phyloP scores from a whole-genome alignment of 1,284 basidiomycete genomes.

The Leccinum colubrinum region DNA sequence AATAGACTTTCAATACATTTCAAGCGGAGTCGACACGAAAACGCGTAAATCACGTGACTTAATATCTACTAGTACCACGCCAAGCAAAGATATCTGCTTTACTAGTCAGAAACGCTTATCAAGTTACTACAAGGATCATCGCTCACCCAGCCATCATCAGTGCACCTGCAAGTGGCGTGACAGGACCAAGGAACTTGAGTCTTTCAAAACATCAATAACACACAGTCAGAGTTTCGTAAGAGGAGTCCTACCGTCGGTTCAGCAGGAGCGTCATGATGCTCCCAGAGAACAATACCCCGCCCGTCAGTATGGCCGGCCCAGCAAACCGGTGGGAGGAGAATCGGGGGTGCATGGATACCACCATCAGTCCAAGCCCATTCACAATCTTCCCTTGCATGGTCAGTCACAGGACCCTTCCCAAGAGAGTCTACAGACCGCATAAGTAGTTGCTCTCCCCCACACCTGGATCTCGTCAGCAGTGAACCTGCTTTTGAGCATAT shows the following conservation, averaged over 20 bases:
- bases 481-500: conserved; percentile 55
- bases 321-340: conserved; percentile 65
- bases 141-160: conserved; percentile 79
- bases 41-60: conserved; percentile 33
- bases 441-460: conserved; percentile 64
- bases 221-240: not conserved
- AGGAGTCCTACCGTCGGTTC: conserved; percentile 40
- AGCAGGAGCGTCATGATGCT: conserved; percentile 66
- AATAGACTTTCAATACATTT: conserved; percentile 32
- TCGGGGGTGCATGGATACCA: conserved; percentile 69
- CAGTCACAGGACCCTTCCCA: conserved; percentile 9
- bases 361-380: conserved; percentile 75
- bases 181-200: conserved; percentile 63
- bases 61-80: conserved; percentile 37
- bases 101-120: conserved; percentile 12
- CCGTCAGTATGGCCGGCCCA: conserved; percentile 65
- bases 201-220: conserved; percentile 35
- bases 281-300: conserved; percentile 68
- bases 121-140: not conserved
- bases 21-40: conserved; percentile 41
- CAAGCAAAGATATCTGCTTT: conserved; percentile 50
- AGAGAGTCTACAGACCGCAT: conserved; percentile 48
- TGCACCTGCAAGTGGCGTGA: conserved; percentile 75
- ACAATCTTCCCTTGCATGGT: conserved; percentile 49
- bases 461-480: conserved; percentile 52